Percentiles rank a stretch among this genome's conserved stretches.
Conservation (phyloP, 2,329 filamentous ascomycete genomes). For the Calonectria pauciramosa region DNA sequence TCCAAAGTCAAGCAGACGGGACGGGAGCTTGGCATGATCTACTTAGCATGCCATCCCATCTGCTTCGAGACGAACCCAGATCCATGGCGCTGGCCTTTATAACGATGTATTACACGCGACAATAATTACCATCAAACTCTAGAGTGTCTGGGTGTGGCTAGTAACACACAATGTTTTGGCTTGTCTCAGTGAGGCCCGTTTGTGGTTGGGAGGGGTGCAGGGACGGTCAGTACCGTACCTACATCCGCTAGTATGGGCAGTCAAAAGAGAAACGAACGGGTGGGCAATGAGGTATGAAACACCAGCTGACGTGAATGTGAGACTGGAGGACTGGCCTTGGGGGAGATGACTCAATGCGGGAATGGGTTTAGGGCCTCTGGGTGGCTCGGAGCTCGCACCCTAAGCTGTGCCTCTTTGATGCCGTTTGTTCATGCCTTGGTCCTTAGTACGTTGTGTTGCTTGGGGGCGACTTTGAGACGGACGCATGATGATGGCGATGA, state of each 20-base stretch:
- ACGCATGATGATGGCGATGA: constrained; percentile 42
- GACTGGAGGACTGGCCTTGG: constrained; percentile 4
- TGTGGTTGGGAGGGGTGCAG: constrained; percentile 4
- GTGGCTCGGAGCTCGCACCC: neutral
- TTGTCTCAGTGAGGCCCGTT: neutral
- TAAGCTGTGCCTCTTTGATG: neutral
- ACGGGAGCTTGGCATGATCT: neutral
- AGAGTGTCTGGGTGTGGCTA: neutral
- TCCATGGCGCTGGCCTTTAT: neutral
- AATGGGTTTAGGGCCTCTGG: constrained; percentile 1
- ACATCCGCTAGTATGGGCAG: neutral
- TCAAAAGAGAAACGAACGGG: constrained; percentile 18
- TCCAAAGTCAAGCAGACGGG: neutral
- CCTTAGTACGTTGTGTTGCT: neutral
- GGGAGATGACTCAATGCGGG: constrained; percentile 26
- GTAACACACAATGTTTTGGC: constrained; percentile 1
- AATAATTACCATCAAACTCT: neutral
- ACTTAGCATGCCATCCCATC: neutral
- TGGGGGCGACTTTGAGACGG: constrained; percentile 7
- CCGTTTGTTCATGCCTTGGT: constrained; percentile 4
- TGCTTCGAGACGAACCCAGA: neutral
- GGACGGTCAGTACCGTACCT: neutral
- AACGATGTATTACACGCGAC: neutral
- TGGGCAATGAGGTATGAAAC: constrained; percentile 19
- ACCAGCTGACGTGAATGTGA: constrained; percentile 20